Evolutionary conservation across 2,329 filamentous ascomycete species (phyloP).

Genomic region (Ophiostoma tasmaniense): DNA sequence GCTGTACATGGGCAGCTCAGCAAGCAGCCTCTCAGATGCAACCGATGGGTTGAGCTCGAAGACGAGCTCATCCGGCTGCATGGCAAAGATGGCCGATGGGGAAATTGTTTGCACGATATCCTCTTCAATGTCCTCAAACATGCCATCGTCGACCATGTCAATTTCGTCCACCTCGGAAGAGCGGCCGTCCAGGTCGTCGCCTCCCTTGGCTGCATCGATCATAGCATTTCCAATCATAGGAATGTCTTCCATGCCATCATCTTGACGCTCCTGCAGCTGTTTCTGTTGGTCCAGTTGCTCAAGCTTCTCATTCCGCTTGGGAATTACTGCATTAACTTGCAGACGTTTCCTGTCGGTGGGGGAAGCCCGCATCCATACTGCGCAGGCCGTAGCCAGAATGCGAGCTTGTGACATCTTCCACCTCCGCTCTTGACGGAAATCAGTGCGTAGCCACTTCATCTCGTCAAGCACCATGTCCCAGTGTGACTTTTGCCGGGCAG

Average conservation of each 20-base stretch:
- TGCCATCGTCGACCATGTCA: conserved; percentile 35
- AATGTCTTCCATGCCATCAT: conserved; percentile 10
- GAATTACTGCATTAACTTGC: conserved; percentile 54
- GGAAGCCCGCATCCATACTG: conserved; percentile 64
- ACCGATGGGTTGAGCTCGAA: conserved; percentile 69
- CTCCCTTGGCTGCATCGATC: conserved; percentile 17
- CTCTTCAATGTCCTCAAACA: conserved; percentile 24
- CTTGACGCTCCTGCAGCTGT: conserved; percentile 23
- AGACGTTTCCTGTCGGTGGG: conserved; percentile 56
- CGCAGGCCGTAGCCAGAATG: conserved; percentile 73
- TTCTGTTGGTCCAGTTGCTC: neutral
- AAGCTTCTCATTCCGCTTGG: conserved; percentile 19
- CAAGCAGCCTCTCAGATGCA: conserved; percentile 65
- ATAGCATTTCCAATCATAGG: conserved; percentile 20
- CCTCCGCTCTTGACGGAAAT: conserved; percentile 88
- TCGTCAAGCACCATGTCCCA: conserved; percentile 83
- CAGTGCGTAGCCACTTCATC: conserved; percentile 96
- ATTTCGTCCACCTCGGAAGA: conserved; percentile 31
- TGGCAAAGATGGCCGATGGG: conserved; percentile 72
- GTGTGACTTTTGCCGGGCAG: conserved; percentile 65
- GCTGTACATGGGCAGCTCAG: conserved; percentile 74
- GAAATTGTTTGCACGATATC: conserved; percentile 41
- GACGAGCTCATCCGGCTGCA: conserved; percentile 73
- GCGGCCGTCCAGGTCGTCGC: conserved; percentile 4
- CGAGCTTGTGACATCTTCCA: conserved; percentile 81